phyloP scores from a whole-genome alignment of 2,329 filamentous ascomycete species.

The Penicillium nordicum region DNA sequence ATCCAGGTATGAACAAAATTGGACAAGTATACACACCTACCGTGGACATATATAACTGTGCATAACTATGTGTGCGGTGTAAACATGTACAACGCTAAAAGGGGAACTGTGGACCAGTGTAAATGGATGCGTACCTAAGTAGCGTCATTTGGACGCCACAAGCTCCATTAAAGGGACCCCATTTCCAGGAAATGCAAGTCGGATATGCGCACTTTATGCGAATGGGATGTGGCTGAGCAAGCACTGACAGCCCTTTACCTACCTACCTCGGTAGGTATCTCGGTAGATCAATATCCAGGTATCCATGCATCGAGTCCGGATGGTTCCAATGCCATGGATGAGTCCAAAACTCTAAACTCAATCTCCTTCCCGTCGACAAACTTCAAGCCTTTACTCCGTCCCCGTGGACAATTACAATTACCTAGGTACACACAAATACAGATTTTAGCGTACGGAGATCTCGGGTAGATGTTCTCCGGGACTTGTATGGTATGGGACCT shows the following conservation, averaged over 20 bases:
- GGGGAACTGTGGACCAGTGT: conserved; percentile 9
- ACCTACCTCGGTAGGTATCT: neutral
- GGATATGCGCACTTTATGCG: conserved; percentile 17
- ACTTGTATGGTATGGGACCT: neutral
- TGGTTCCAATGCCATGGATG: neutral
- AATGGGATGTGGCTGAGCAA: conserved; percentile 1
- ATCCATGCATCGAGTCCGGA: neutral
- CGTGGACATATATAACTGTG: neutral
- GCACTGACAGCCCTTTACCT: neutral
- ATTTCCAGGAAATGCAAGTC: conserved; percentile 26
- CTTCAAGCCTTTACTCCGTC: neutral
- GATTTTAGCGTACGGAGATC: neutral
- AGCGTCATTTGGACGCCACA: conserved; percentile 9
- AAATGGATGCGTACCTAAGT: neutral
- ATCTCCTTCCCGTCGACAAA: neutral
- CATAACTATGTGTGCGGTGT: neutral
- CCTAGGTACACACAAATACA: neutral
- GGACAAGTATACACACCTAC: neutral
- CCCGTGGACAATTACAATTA: neutral
- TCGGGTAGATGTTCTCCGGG: neutral
- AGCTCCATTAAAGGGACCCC: conserved; percentile 12
- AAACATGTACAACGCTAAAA: conserved; percentile 16
- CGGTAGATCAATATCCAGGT: neutral
- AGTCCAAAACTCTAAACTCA: conserved; percentile 1
- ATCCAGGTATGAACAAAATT: neutral